phyloP scores from a whole-genome alignment of 2,329 filamentous ascomycete species.

The Aureobasidium sp. region DNA sequence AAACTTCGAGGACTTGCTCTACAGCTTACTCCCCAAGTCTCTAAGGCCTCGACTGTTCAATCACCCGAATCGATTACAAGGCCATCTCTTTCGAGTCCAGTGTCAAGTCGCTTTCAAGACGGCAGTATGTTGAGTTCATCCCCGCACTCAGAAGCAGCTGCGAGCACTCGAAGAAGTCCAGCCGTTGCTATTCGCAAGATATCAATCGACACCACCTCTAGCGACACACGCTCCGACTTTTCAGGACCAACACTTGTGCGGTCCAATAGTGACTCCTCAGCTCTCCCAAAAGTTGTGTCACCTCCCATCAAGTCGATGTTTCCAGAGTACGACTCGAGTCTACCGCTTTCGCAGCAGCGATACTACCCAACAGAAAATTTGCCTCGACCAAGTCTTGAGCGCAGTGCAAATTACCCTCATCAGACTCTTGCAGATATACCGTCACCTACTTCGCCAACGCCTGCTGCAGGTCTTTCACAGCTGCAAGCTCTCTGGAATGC shows the following conservation, averaged over 20 bases:
- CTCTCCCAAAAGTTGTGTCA: constrained; percentile 20
- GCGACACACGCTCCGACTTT: background rate
- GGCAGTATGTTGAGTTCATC: background rate
- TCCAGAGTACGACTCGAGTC: constrained; percentile 62
- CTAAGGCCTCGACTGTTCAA: background rate
- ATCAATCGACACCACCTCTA: constrained; percentile 1
- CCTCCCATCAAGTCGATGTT: constrained; percentile 64
- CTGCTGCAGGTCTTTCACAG: constrained; percentile 13
- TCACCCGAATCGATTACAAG: background rate
- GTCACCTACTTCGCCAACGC: background rate
- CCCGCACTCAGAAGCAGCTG: background rate
- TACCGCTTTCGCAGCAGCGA: constrained; percentile 59
- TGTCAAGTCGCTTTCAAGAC: background rate
- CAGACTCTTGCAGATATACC: background rate
- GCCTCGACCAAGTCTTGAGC: background rate
- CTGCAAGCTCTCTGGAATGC: constrained; percentile 17
- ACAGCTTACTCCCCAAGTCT: background rate
- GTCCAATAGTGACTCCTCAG: constrained; percentile 10
- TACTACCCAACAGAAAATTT: constrained; percentile 50
- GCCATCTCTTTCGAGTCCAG: background rate
- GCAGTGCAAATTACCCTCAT: background rate
- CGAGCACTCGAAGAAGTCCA: background rate
- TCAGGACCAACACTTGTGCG: constrained; percentile 16
- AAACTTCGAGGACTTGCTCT: constrained; percentile 6
- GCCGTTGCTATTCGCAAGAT: constrained; percentile 2